phyloP scores from a whole-genome alignment of 768 basidiomycete genomes.

The Hericium rajendrae region DNA sequence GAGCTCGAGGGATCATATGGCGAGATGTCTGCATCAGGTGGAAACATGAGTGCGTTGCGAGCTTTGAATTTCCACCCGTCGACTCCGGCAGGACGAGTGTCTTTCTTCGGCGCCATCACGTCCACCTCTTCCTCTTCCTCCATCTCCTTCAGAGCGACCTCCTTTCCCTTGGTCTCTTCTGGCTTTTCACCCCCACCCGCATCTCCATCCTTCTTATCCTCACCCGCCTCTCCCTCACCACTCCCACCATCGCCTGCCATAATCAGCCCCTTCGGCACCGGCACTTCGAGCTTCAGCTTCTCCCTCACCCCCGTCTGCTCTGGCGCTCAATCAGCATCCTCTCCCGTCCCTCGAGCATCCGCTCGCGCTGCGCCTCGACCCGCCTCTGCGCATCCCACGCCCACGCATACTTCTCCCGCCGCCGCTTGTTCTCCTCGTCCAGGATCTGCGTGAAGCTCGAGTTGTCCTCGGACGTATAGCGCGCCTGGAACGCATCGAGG shows the following conservation, averaged over 20 bases:
- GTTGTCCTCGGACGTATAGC: slow-evolving; percentile 95
- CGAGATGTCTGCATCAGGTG: slow-evolving; percentile 82
- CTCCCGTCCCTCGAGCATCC: slow-evolving; percentile 60
- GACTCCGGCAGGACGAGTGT: slow-evolving; percentile 60
- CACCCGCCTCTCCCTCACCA: slow-evolving; percentile 1
- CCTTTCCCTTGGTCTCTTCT: slow-evolving; percentile 17
- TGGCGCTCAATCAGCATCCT: slow-evolving; percentile 59
- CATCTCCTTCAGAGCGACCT: slow-evolving; percentile 11
- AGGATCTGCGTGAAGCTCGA: slow-evolving; percentile 91
- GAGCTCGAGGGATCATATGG: slow-evolving; percentile 50
- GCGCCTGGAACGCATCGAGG: slow-evolving; percentile 82
- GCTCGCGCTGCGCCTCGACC: slow-evolving; percentile 59
- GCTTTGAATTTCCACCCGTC: slow-evolving; percentile 83
- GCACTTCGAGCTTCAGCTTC: slow-evolving; percentile 53
- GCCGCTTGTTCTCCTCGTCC: slow-evolving; percentile 75
- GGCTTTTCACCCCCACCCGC: slow-evolving; percentile 19
- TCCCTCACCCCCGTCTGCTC: slow-evolving; percentile 47
- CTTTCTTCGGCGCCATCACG: slow-evolving; percentile 76
- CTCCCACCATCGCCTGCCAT: slow-evolving; percentile 20
- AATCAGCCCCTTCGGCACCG: slow-evolving; percentile 47
- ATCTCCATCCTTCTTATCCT: slow-evolving; percentile 18
- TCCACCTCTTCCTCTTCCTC: slow-evolving; percentile 32
- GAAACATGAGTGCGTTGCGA: slow-evolving; percentile 91
- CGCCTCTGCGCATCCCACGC: slow-evolving; percentile 87
- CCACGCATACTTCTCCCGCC: slow-evolving; percentile 81